Percentiles rank a stretch among this genome's conserved stretches.
phyloP scores from a whole-genome alignment of 345 rosid species.

The Eutrema heterophyllum region DNA sequence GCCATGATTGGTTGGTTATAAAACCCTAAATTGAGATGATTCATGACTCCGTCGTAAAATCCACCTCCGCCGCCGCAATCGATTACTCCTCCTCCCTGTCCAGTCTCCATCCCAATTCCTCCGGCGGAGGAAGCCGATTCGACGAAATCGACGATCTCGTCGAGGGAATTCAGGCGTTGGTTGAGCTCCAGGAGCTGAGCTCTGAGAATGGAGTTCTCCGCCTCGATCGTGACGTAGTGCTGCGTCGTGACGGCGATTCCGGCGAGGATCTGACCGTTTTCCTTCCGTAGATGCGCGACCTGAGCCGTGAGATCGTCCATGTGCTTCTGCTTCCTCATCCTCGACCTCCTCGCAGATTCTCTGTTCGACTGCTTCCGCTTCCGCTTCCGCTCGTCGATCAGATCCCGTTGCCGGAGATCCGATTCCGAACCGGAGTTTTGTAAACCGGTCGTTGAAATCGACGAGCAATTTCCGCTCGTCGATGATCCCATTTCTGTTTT shows the following conservation, averaged over 20 bases:
- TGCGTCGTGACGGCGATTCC: constrained; percentile 47
- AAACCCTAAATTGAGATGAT: constrained; percentile 37
- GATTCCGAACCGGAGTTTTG: constrained; percentile 60
- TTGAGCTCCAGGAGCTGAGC: constrained; percentile 68
- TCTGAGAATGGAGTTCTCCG: constrained; percentile 65
- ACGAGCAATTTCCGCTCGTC: constrained; percentile 20
- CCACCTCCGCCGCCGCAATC: constrained; percentile 22
- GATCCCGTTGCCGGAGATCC: constrained; percentile 33
- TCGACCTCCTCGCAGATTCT: constrained; percentile 82
- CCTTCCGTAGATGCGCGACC: constrained; percentile 39
- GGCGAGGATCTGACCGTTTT: constrained; percentile 43
- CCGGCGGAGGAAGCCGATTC: constrained; percentile 14
- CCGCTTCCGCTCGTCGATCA: constrained; percentile 62
- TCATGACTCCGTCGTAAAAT: constrained; percentile 29
- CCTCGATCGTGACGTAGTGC: constrained; percentile 46
- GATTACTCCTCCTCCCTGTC: not conserved
- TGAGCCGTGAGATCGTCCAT: constrained; percentile 49
- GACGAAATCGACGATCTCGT: constrained; percentile 50
- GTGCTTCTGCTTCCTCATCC: constrained; percentile 84
- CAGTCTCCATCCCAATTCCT: constrained; percentile 22
- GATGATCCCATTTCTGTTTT: constrained; percentile 57
- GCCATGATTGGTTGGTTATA: constrained; percentile 68
- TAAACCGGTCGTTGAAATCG: constrained; percentile 20
- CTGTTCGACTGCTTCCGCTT: constrained; percentile 79
- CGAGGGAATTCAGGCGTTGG: constrained; percentile 57